Evolutionary conservation across 2,329 filamentous ascomycete species (phyloP).

Genomic region (Pseudogymnoascus pannorum): DNA sequence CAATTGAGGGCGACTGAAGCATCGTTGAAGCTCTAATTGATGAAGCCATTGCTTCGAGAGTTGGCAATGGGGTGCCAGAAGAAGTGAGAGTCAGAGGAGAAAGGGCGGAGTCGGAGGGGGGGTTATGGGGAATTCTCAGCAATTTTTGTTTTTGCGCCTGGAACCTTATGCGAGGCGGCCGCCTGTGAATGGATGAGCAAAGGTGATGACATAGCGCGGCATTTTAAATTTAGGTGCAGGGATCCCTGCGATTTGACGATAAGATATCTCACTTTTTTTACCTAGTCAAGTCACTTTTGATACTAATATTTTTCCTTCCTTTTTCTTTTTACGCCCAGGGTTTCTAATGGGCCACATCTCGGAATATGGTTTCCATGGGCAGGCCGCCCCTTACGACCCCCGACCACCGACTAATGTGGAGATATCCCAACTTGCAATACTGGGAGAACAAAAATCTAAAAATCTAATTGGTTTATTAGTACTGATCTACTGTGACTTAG

Average conservation of each 20-base stretch:
- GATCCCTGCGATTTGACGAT: neutral
- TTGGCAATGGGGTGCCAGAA: constrained; percentile 13
- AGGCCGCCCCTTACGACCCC: too few species aligned
- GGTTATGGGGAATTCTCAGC: constrained; percentile 5
- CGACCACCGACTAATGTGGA: too few species aligned
- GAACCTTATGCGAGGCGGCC: constrained; percentile 8
- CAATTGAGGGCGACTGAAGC: constrained; percentile 26
- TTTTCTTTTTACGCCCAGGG: neutral
- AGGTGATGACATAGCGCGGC: constrained; percentile 6
- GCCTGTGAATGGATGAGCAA: constrained; percentile 8
- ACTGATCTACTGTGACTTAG: neutral
- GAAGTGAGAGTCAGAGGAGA: neutral
- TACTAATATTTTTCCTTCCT: neutral
- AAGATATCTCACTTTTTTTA: constrained; percentile 5
- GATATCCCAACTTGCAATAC: too few species aligned
- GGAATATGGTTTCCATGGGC: too few species aligned
- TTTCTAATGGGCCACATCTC: too few species aligned
- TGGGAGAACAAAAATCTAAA: too few species aligned
- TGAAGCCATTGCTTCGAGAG: constrained; percentile 25
- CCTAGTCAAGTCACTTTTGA: neutral
- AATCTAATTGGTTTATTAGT: neutral
- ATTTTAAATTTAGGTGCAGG: constrained; percentile 7
- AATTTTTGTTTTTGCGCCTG: constrained; percentile 9
- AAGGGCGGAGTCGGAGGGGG: neutral
- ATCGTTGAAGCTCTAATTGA: constrained; percentile 27